phyloP scores from a whole-genome alignment of 352 stramenopile genomes.

The Phytophthora lateralis region DNA sequence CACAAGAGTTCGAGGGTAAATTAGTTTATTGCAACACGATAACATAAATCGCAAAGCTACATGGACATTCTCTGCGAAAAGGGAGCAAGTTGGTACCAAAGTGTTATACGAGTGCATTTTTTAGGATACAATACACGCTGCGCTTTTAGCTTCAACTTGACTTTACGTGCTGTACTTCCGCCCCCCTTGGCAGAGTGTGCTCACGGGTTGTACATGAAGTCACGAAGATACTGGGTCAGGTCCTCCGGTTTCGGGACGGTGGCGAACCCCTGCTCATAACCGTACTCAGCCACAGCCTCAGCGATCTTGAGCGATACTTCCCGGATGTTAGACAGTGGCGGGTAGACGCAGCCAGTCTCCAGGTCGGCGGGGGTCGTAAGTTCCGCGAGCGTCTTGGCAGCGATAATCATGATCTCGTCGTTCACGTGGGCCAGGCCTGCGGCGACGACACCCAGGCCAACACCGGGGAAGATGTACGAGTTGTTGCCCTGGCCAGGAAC shows the following conservation, averaged over 20 bases:
- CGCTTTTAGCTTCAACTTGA: conserved; percentile 11
- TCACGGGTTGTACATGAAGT: conserved; percentile 81
- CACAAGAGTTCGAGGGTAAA: background rate
- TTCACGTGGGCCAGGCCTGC: conserved; percentile 78
- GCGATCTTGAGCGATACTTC: conserved; percentile 94
- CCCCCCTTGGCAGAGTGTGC: conserved; percentile 1
- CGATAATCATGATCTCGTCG: conserved; percentile 86
- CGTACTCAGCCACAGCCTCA: conserved; percentile 89
- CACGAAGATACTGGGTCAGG: conserved; percentile 56
- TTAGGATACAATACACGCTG: conserved; percentile 19
- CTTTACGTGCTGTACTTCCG: conserved; percentile 2
- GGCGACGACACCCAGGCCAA: conserved; percentile 94
- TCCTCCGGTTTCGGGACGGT: conserved; percentile 56
- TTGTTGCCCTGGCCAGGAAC: conserved; percentile 94
- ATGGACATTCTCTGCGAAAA: no score
- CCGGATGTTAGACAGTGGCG: conserved; percentile 91
- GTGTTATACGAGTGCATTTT: conserved; percentile 7
- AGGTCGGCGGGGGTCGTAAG: conserved; percentile 91
- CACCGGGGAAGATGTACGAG: conserved; percentile 97
- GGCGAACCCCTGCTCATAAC: conserved; percentile 63
- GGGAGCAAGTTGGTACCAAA: no score
- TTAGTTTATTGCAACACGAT: background rate
- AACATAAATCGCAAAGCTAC: background rate
- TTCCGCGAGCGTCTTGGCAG: conserved; percentile 70
- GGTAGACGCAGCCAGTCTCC: conserved; percentile 94